Conservation (phyloP, 2,329 filamentous ascomycete species). For the Acephala macrosclerotiorum region DNA sequence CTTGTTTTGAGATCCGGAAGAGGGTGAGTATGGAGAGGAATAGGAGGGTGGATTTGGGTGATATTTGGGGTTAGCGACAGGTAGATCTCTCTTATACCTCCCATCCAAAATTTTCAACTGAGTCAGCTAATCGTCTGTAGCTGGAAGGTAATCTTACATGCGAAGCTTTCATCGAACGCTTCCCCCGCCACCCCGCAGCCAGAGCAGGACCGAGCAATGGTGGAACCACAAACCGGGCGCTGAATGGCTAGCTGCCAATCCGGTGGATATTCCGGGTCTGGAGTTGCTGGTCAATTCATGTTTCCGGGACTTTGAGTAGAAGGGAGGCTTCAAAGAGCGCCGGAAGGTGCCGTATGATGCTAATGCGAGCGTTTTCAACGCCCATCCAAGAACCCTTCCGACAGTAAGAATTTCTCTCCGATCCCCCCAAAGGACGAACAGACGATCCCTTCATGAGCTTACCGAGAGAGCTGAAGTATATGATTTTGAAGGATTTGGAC, state of each 20-base stretch:
- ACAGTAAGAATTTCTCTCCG: not conserved
- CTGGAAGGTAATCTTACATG: slow-evolving; percentile 9
- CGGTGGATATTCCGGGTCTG: slow-evolving; percentile 36
- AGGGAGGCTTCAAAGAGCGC: too few relatives aligned
- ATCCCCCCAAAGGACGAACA: too few relatives aligned
- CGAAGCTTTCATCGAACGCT: slow-evolving; percentile 1
- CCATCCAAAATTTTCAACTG: too few relatives aligned
- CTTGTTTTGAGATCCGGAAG: slow-evolving; percentile 34
- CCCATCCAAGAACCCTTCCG: not conserved
- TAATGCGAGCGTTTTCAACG: not conserved
- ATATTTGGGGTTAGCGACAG: slow-evolving; percentile 26
- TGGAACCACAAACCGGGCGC: slow-evolving; percentile 28
- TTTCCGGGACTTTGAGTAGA: not conserved
- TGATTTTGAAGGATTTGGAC: slow-evolving; percentile 31
- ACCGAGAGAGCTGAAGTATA: slow-evolving; percentile 33
- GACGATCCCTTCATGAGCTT: slow-evolving; percentile 28
- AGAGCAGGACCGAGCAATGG: slow-evolving; percentile 9
- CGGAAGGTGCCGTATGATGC: not conserved
- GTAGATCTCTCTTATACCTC: not conserved
- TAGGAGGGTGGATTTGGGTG: slow-evolving; percentile 20
- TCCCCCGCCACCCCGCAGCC: slow-evolving; percentile 16
- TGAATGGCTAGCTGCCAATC: slow-evolving; percentile 39
- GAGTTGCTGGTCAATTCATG: slow-evolving; percentile 23
- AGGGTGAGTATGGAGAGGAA: slow-evolving; percentile 3
- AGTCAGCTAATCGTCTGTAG: not conserved